Percentiles rank a stretch among this genome's conserved stretches.
Evolutionary conservation across 2,329 filamentous ascomycete genomes (phyloP).

Genomic region (Pseudogymnoascus sp.): DNA sequence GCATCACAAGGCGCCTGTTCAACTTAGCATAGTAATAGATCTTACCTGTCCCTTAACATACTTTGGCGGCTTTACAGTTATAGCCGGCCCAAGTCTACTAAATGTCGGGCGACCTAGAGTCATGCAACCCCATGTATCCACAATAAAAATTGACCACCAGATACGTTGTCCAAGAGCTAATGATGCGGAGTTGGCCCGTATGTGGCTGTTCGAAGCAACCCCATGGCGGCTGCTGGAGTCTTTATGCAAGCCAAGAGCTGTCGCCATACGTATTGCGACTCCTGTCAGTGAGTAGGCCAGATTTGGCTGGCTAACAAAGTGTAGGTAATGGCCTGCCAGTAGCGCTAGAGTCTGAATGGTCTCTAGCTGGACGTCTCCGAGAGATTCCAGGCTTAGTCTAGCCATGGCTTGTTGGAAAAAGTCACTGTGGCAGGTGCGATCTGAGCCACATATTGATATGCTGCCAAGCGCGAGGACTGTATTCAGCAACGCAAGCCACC

Average conservation of each 20-base stretch:
- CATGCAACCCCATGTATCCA: neutral
- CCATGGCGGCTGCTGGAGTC: neutral
- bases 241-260: conserved; percentile 16
- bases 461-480: neutral
- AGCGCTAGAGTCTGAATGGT: conserved; percentile 18
- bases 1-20: neutral
- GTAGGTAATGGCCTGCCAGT: conserved; percentile 18
- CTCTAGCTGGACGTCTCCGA: conserved; percentile 12
- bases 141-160: neutral
- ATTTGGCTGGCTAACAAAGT: conserved; percentile 20
- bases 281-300: conserved; percentile 18
- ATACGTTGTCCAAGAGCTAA: neutral
- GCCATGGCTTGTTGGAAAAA: neutral
- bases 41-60: neutral
- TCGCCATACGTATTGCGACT: conserved; percentile 16
- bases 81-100: neutral
- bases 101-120: neutral
- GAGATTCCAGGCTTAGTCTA: neutral
- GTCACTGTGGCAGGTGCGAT: neutral
- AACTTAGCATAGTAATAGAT: neutral
- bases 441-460: neutral
- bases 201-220: too few species aligned
- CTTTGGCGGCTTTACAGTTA: neutral
- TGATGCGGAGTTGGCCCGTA: neutral
- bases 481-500: neutral